Base-by-base conservation (phyloP, 768 basidiomycete genomes). In the Xerocomellus amylosporus region DNA sequence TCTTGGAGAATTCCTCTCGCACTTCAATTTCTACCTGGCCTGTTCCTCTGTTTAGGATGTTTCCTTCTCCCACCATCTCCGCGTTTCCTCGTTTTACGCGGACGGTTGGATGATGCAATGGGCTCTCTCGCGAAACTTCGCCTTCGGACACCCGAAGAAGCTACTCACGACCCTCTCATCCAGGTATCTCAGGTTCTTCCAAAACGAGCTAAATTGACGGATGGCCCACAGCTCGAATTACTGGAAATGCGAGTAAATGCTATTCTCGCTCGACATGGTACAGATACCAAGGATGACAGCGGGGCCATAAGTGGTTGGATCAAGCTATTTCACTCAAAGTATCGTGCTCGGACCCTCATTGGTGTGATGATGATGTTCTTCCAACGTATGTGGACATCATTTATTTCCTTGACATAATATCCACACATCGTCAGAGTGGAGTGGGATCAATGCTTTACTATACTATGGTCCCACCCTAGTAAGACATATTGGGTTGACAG, bases 381-480 rank as follows among this genome's bases (percentile, higher is more conserved):
- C 61, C 90, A 93, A 70, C 90, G 90, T 89, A 59, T 38, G 84
- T 71, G 17, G 44, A 3, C 22, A 42, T 44, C 8, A 38, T 31
- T n/a, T 47, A 17, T 51, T 49, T 24, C 15, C 31, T 45, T 43
- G 30, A 19, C n/a, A 42, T n/a, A 8, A 17, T 47, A 44, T 31
- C 53, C 12, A 55, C 15, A 3, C 2, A 12, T 17, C 24, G 17
- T 14, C 61, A 92, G 89, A 92, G 73, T 92, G 90, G 90, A 86
- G 84, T 54, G 90, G 90, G 2, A 93, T 92, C 58, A 93, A 92
- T 63, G 89, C 90, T 10, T 66, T 93, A 31, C 73, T 92, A 8
- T 93, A 92, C 62, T 93, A 90, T 60, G 90, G 89, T 1, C 90
- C 90, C 1, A 83, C 82, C 0, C 75, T 93, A 3, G 79, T 91